Base-by-base conservation (phyloP, 2,329 filamentous ascomycete species). In the Phaeoacremonium minimum region DNA sequence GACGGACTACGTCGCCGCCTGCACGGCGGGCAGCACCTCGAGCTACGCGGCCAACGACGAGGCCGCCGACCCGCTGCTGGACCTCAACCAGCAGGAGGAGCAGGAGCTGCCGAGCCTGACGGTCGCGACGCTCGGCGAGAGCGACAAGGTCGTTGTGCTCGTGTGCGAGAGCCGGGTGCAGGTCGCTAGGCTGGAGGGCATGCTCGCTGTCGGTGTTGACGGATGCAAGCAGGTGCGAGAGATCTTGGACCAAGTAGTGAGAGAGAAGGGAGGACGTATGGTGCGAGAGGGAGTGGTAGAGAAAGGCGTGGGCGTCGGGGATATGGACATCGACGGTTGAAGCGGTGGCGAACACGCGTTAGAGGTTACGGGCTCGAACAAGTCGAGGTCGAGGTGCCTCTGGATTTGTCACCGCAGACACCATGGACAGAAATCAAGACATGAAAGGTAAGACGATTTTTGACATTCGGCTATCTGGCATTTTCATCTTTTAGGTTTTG, bases 121-220 rank as follows among this genome's bases (percentile, higher is more conserved):
- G 0, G 80, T 96, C 0, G 93, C 80, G 1, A 95, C 89, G 3
- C 67, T 88, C 15, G 85, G 87, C 2, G 75, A 71, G 6, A 79
- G 72, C 32, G 87, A 91, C 54, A 83, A 81, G 49, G 82, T 97
- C 3, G 81, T 78, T 3, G 84, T 90, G 6, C 63, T 95, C 45
- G 75, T 90, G 11, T 86, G 94, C 73, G 93, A 97, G 70, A 93
- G 83, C 37, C 79, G 87, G 32, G 83, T 95, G n/a, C 85, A 94
- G 60, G 78, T 85, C 45, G 74, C 74, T 40, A 76, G 89, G 39
- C 57, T 97, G 41, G 91, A 98, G 65, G 86, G 86, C 2, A 95
- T 98, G 90, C 66, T 98, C 49, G 88, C 87, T 0, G 88, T 95
- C 2, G 91, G 85, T 0, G 80, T 96, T 33, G 90, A 96, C 57